Evolutionary conservation across 176 grass and related monocot species (phyloP).

Genomic region (Eremochloa ophiuroides): DNA sequence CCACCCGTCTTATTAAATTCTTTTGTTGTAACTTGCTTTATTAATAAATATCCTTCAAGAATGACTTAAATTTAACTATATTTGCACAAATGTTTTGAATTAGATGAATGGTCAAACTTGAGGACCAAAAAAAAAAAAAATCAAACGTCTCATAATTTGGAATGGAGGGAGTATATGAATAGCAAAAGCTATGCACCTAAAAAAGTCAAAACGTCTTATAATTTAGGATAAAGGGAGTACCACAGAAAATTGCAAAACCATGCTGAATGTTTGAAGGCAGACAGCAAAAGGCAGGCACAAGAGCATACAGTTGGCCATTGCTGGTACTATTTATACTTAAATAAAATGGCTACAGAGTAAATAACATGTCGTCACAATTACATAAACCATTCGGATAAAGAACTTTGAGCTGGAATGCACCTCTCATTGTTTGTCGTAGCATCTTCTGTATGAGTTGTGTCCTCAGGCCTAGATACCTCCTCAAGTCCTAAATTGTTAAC

Average conservation of each 20-base stretch:
- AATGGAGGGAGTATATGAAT: no score
- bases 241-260: background rate
- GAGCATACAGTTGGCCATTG: background rate
- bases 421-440: slow-evolving; percentile 37
- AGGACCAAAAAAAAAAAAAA: no score
- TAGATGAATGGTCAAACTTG: no score
- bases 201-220: no score
- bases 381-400: background rate
- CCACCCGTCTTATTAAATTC: no score
- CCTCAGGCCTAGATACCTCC: slow-evolving; percentile 11
- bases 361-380: background rate
- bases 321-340: background rate
- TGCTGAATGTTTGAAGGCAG: background rate
- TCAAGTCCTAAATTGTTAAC: slow-evolving; percentile 6
- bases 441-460: slow-evolving; percentile 23
- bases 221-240: no score
- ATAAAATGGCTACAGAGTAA: background rate
- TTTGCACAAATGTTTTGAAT: no score
- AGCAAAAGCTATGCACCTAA: no score
- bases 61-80: no score
- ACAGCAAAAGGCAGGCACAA: background rate
- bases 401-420: slow-evolving; percentile 11
- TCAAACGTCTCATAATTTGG: no score
- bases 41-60: no score
- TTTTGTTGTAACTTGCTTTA: no score